Percentiles rank a stretch among this genome's conserved stretches.
These are phyloP conservation scores for Trypanosoma cruzi DNA, from an alignment of 208 protist species.

Conservation along the genomic window DNA sequence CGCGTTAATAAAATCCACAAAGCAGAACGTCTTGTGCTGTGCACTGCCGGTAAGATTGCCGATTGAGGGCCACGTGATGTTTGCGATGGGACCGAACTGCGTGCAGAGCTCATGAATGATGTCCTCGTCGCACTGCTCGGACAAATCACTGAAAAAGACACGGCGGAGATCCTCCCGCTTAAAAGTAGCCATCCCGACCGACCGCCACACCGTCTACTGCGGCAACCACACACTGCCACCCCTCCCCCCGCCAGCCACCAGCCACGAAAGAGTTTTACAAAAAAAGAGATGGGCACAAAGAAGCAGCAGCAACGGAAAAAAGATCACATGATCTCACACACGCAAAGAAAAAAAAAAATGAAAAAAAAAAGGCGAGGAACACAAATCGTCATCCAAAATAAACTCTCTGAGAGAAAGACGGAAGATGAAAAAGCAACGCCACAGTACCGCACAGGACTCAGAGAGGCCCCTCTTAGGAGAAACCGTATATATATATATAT, in stretches of 20 bases:
- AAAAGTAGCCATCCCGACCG: conserved; percentile 75
- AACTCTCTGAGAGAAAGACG: not conserved
- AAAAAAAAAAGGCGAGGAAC: not conserved
- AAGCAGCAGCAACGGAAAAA: not conserved
- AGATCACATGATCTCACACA: not conserved
- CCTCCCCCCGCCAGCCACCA: not conserved
- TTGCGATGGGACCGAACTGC: conserved; percentile 80
- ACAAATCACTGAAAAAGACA: conserved; percentile 72
- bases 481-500: too few relatives aligned
- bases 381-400: too few relatives aligned
- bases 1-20: conserved; percentile 67
- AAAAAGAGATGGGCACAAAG: conserved; percentile 6
- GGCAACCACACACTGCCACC: not conserved
- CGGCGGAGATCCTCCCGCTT: conserved; percentile 79
- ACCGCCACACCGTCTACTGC: not conserved
- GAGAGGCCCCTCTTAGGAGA: too few relatives aligned
- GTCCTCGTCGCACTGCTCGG: conserved; percentile 79
- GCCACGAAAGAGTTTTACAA: not conserved
- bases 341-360: not conserved
- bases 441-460: too few relatives aligned
- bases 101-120: conserved; percentile 81
- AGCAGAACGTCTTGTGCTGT: conserved; percentile 72
- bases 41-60: conserved; percentile 44
- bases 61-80: conserved; percentile 62
- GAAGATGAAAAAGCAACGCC: conserved; percentile 6